Evolutionary conservation across 2,329 filamentous ascomycete species (phyloP).

Genomic region (Sarocladium strictum): DNA sequence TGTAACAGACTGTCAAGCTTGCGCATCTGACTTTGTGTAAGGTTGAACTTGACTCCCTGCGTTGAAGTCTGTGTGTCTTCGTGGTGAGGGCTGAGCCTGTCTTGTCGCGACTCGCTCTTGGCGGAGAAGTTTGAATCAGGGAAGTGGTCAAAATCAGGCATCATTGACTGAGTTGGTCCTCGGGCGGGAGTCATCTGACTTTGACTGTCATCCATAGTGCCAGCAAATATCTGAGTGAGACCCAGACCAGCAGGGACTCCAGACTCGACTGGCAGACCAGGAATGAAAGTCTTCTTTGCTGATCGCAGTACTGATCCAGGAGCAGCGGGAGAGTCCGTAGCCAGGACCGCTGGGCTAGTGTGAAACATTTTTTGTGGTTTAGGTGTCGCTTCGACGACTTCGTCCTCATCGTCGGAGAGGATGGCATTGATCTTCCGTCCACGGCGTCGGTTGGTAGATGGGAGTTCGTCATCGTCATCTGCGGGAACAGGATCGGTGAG

Average conservation of each 20-base stretch:
- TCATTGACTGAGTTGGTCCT: constrained; percentile 38
- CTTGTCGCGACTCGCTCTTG: constrained; percentile 50
- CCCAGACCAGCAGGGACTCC: constrained; percentile 58
- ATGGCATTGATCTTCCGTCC: constrained; percentile 44
- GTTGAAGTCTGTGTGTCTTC: constrained; percentile 29
- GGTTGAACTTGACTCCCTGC: constrained; percentile 47
- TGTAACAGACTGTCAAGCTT: constrained; percentile 51
- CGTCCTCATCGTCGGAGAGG: constrained; percentile 59
- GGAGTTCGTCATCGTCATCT: constrained; percentile 32
- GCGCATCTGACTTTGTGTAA: constrained; percentile 55
- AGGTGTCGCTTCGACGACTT: constrained; percentile 40
- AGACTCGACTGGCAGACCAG: constrained; percentile 52
- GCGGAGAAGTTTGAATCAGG: constrained; percentile 57
- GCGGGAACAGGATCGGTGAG: constrained; percentile 28
- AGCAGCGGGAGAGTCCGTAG: constrained; percentile 42
- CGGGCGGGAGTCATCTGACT: constrained; percentile 27
- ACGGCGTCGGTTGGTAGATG: constrained; percentile 29
- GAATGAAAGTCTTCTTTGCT: constrained; percentile 64
- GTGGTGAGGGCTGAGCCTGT: constrained; percentile 42
- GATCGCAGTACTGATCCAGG: constrained; percentile 63
- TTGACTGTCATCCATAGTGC: constrained; percentile 68
- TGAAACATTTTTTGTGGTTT: constrained; percentile 34
- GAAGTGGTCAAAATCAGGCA: constrained; percentile 52
- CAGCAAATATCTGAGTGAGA: constrained; percentile 84
- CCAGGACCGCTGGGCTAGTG: constrained; percentile 36